These are phyloP conservation scores for Anthracocystis setariae DNA, from an alignment of 1,284 basidiomycete species.

Conservation along the genomic window DNA sequence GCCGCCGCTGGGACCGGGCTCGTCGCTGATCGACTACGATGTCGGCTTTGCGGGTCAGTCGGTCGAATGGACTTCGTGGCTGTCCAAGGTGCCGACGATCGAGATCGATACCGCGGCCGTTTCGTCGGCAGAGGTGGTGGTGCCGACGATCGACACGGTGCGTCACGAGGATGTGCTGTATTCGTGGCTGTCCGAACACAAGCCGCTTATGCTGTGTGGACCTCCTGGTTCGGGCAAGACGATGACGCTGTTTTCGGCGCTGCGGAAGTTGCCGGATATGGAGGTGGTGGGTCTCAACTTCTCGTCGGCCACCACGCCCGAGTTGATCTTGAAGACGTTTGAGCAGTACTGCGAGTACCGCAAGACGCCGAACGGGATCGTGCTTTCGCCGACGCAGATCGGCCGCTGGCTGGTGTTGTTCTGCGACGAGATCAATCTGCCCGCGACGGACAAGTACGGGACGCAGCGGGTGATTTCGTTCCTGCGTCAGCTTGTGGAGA, in stretches of 20 bases:
- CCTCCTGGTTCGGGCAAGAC: conserved; percentile 99
- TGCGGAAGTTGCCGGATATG: conserved; percentile 97
- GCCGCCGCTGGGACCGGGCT: conserved; percentile 77
- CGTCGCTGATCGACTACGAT: conserved; percentile 93
- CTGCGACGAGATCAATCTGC: conserved; percentile 99
- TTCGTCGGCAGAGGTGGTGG: conserved; percentile 93
- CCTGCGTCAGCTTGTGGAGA: conserved; percentile 94
- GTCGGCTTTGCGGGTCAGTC: conserved; percentile 70
- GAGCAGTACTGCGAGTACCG: conserved; percentile 99
- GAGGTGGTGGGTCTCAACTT: conserved; percentile 99
- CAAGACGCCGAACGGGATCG: conserved; percentile 95
- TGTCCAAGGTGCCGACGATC: conserved; percentile 82
- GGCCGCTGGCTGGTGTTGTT: conserved; percentile 98
- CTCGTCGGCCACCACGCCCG: conserved; percentile 97
- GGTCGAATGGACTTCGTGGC: conserved; percentile 88
- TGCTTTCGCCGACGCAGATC: conserved; percentile 91
- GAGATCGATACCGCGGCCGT: conserved; percentile 97
- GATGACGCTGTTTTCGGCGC: conserved; percentile 99
- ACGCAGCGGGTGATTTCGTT: conserved; percentile 99
- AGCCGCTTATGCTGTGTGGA: conserved; percentile 96
- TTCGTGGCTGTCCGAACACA: conserved; percentile 98
- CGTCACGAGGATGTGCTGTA: conserved; percentile 98
- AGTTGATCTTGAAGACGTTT: conserved; percentile 97
- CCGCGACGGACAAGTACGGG: conserved; percentile 96
- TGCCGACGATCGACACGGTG: conserved; percentile 97